phyloP scores from a whole-genome alignment of 2,329 filamentous ascomycete species.

The Diaporthe amygdali region DNA sequence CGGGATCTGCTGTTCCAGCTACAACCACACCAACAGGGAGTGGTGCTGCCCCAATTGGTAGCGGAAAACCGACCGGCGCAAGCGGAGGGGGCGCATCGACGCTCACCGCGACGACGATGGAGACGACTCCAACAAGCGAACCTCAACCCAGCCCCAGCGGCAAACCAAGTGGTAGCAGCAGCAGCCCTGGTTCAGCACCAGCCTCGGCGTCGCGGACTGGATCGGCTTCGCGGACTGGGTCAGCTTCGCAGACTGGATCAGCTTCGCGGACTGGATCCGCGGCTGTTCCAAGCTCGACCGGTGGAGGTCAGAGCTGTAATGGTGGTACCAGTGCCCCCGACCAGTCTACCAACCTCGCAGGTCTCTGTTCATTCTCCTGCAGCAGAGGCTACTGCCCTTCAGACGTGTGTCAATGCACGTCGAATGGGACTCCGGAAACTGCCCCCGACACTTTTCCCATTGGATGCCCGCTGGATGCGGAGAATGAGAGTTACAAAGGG shows the following conservation, averaged over 20 bases:
- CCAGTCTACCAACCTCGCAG: slow-evolving; percentile 25
- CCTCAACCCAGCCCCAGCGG: background rate
- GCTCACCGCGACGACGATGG: background rate
- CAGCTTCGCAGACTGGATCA: slow-evolving; percentile 28
- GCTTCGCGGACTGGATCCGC: slow-evolving; percentile 6
- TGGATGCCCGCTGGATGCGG: slow-evolving; percentile 39
- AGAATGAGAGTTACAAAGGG: slow-evolving; percentile 44
- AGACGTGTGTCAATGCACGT: slow-evolving; percentile 27
- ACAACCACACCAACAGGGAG: slow-evolving; percentile 26
- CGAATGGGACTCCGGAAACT: slow-evolving; percentile 18
- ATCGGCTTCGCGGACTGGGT: background rate
- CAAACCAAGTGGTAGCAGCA: background rate
- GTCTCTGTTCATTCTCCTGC: slow-evolving; percentile 29
- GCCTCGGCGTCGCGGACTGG: background rate
- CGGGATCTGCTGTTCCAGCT: slow-evolving; percentile 27
- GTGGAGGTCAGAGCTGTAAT: slow-evolving; percentile 22
- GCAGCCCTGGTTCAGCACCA: background rate
- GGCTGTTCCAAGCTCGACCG: slow-evolving; percentile 3
- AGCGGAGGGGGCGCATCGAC: background rate
- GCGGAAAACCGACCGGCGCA: background rate
- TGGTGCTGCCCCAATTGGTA: slow-evolving; percentile 11
- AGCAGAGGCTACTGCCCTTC: slow-evolving; percentile 28
- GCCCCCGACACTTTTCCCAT: slow-evolving; percentile 32
- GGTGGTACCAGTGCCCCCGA: slow-evolving; percentile 24
- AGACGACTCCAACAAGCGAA: background rate